These are phyloP conservation scores for Cyberlindnera nakhonratchasimensis DNA, from an alignment of 805 yeast genomes.

Conservation along the genomic window DNA sequence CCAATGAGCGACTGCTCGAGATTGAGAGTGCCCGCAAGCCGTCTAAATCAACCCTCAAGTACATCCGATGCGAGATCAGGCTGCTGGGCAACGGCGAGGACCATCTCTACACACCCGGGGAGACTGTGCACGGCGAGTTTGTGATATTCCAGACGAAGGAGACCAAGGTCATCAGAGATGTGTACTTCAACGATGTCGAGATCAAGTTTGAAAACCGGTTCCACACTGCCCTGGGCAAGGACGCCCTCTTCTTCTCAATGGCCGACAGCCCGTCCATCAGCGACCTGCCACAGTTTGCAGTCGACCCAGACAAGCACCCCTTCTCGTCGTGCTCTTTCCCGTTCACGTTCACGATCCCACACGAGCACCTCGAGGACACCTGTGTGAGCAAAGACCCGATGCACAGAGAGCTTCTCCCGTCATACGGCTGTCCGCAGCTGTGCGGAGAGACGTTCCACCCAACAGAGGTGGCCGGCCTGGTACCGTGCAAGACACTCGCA, in stretches of 20 bases:
- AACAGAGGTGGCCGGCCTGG: constrained; percentile 18
- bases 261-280: constrained; percentile 13
- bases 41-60: constrained; percentile 17
- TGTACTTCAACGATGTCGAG: constrained; percentile 22
- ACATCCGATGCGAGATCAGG: constrained; percentile 16
- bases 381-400: constrained; percentile 6
- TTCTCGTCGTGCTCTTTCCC: constrained; percentile 18
- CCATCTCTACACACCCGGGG: constrained; percentile 19
- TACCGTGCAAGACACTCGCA: constrained; percentile 5
- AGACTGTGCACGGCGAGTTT: constrained; percentile 16
- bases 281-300: constrained; percentile 9
- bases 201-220: constrained; percentile 19
- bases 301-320: constrained; percentile 8
- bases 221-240: constrained; percentile 9
- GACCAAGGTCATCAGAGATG: constrained; percentile 10
- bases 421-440: constrained; percentile 20
- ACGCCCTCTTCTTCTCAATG: constrained; percentile 19
- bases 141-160: constrained; percentile 10
- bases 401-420: constrained; percentile 16
- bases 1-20: constrained; percentile 11
- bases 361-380: constrained; percentile 16
- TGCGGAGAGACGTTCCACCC: constrained; percentile 19
- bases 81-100: constrained; percentile 2
- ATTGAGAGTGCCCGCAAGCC: constrained; percentile 14
- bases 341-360: constrained; percentile 19